Conservation (phyloP, 2,329 filamentous ascomycete genomes). For the Alternaria gansuensis region DNA sequence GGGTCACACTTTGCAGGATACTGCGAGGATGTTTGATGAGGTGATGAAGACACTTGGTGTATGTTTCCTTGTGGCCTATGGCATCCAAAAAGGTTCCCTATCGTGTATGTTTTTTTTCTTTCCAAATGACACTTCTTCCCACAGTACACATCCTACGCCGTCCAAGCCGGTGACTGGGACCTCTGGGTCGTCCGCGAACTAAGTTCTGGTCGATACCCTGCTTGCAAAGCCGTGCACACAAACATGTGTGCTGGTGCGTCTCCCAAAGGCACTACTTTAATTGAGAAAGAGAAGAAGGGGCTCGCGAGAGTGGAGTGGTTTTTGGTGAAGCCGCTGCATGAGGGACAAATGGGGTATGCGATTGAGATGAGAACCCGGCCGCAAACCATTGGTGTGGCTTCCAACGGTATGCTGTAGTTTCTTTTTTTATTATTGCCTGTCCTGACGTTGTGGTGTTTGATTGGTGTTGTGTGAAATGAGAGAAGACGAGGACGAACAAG, state of each 20-base stretch:
- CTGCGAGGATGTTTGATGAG: slow-evolving; percentile 41
- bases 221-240: slow-evolving; percentile 54
- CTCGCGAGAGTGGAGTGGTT: slow-evolving; percentile 49
- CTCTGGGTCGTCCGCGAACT: slow-evolving; percentile 55
- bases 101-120: background rate
- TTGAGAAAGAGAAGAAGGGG: slow-evolving; percentile 46
- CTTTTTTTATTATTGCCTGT: background rate
- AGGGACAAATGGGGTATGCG: slow-evolving; percentile 55
- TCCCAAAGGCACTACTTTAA: slow-evolving; percentile 43
- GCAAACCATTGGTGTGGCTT: slow-evolving; percentile 55
- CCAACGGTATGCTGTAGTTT: slow-evolving; percentile 41
- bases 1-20: slow-evolving; percentile 58
- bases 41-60: slow-evolving; percentile 48
- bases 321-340: slow-evolving; percentile 39
- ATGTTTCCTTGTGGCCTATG: background rate
- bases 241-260: slow-evolving; percentile 55
- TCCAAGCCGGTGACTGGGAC: slow-evolving; percentile 56
- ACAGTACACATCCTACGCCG: slow-evolving; percentile 50
- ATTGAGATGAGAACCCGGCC: slow-evolving; percentile 56
- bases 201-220: slow-evolving; percentile 45
- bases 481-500: too few species aligned
- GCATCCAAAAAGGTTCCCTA: background rate
- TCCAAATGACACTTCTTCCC: background rate
- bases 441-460: background rate
- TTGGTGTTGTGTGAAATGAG: too few species aligned